Conservation (phyloP, 2,329 filamentous ascomycete species). For the Pseudogymnoascus sp. region DNA sequence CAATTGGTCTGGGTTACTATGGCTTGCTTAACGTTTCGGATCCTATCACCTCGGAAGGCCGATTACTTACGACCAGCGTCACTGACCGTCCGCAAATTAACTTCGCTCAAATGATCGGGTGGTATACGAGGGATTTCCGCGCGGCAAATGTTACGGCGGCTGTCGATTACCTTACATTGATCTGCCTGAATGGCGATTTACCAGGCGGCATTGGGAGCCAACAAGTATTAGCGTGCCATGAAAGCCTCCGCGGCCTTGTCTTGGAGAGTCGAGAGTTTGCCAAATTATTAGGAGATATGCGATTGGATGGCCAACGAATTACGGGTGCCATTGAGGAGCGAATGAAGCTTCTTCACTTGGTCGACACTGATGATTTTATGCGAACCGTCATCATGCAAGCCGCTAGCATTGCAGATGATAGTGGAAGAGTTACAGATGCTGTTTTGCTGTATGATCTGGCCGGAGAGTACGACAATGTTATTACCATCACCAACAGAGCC, state of each 20-base stretch:
- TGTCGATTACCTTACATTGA: constrained; percentile 84
- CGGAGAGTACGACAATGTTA: constrained; percentile 91
- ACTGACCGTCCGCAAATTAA: constrained; percentile 74
- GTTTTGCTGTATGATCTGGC: constrained; percentile 92
- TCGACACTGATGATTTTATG: constrained; percentile 75
- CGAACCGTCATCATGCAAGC: constrained; percentile 89
- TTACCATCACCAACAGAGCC: constrained; percentile 79
- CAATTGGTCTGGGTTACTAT: constrained; percentile 81
- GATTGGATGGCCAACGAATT: constrained; percentile 75
- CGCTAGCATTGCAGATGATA: constrained; percentile 87
- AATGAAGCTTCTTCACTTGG: constrained; percentile 69
- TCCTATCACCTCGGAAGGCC: constrained; percentile 64
- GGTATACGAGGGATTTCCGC: constrained; percentile 94
- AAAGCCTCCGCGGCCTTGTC: constrained; percentile 86
- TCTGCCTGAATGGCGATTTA: constrained; percentile 85
- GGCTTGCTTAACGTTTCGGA: constrained; percentile 82
- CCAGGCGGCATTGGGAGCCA: constrained; percentile 64
- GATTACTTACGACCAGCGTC: constrained; percentile 58
- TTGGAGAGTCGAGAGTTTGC: constrained; percentile 97
- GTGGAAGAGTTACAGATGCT: constrained; percentile 85
- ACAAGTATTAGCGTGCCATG: constrained; percentile 78
- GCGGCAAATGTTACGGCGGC: constrained; percentile 82
- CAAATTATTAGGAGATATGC: constrained; percentile 84
- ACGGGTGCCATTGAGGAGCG: constrained; percentile 82
- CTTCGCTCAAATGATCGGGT: constrained; percentile 86